These are phyloP conservation scores for Mycena floridula DNA, from an alignment of 768 basidiomycete species.

Conservation along the genomic window DNA sequence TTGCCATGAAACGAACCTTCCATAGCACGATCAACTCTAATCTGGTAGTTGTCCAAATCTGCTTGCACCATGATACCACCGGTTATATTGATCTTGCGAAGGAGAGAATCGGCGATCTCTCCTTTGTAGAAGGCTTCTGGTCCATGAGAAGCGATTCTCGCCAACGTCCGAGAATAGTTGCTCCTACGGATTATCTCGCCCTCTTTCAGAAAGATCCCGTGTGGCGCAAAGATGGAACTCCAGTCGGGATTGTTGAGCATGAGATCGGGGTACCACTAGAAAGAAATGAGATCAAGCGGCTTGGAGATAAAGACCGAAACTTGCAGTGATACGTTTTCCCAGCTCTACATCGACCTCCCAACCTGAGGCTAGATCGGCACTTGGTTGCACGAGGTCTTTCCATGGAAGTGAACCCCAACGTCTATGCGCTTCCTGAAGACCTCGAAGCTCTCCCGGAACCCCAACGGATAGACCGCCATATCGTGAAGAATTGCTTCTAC, in stretches of 20 bases:
- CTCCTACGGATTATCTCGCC: conserved; percentile 70
- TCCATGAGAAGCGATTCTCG: conserved; percentile 68
- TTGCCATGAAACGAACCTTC: conserved; percentile 70
- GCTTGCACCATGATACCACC: conserved; percentile 77
- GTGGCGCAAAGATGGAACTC: conserved; percentile 77
- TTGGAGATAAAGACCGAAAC: conserved; percentile 13
- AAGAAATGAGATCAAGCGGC: neutral
- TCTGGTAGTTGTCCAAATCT: conserved; percentile 68
- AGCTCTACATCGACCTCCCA: conserved; percentile 81
- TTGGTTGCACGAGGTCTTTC: conserved; percentile 71
- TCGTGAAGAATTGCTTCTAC: conserved; percentile 43
- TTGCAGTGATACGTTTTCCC: conserved; percentile 62
- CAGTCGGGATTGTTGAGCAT: conserved; percentile 71
- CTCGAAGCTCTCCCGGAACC: conserved; percentile 87
- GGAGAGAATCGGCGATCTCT: conserved; percentile 71
- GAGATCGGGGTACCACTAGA: conserved; percentile 39
- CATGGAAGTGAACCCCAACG: conserved; percentile 82
- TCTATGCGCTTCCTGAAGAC: conserved; percentile 76
- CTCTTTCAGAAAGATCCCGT: conserved; percentile 61
- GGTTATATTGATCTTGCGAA: conserved; percentile 60
- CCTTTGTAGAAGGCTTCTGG: conserved; percentile 85
- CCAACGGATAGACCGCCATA: conserved; percentile 85
- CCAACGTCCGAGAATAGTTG: conserved; percentile 75
- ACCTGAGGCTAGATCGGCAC: conserved; percentile 64
- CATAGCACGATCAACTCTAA: conserved; percentile 67